Percentiles rank a stretch among this genome's conserved stretches.
Evolutionary conservation across 257 asterid species (phyloP).

Genomic region (Rhazya stricta): DNA sequence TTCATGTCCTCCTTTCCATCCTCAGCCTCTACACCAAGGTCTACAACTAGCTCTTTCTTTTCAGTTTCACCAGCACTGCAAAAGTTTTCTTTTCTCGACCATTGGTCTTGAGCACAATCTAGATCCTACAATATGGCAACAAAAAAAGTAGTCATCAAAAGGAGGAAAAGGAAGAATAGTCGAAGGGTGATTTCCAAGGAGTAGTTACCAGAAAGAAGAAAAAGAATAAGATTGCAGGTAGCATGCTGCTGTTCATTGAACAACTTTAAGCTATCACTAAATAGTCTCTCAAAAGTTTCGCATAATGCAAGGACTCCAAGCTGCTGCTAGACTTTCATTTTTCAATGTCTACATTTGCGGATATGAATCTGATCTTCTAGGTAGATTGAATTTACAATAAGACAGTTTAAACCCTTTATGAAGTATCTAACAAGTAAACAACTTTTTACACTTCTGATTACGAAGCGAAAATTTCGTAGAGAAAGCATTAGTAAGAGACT

Average conservation of each 20-base stretch:
- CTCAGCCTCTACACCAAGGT: slow-evolving; percentile 47
- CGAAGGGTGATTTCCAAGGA: background rate
- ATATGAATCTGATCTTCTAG: background rate
- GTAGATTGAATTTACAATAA: background rate
- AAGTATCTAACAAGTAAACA: background rate
- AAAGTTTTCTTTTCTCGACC: background rate
- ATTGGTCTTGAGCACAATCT: background rate
- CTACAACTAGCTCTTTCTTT: slow-evolving; percentile 34
- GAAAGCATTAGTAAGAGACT: background rate
- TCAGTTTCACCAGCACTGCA: slow-evolving; percentile 5
- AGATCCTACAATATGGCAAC: slow-evolving; percentile 2
- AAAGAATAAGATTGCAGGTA: background rate
- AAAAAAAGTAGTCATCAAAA: background rate
- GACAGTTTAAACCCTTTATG: background rate
- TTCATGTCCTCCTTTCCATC: slow-evolving; percentile 35
- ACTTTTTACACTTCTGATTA: background rate
- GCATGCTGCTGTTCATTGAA: background rate
- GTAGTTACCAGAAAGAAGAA: background rate
- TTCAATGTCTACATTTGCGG: background rate
- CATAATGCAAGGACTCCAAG: background rate
- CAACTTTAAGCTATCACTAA: background rate
- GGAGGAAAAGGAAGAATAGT: background rate
- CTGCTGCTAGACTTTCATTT: background rate
- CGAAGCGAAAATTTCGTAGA: background rate
- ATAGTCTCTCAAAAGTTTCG: background rate